Conservation (phyloP, 179 eudicot species). For the Sideroxylon spinosum region DNA sequence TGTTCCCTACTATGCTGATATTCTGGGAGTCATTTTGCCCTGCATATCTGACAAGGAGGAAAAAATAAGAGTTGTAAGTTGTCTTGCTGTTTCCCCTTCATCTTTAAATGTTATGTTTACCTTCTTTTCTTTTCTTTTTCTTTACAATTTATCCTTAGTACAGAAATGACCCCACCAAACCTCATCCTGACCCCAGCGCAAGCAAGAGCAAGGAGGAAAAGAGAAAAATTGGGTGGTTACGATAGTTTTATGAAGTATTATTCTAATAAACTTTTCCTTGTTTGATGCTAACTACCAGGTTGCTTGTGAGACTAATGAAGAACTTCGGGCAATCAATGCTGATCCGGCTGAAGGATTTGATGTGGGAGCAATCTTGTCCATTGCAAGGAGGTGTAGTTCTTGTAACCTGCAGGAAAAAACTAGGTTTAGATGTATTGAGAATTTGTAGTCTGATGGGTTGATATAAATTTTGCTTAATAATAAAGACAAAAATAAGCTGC, state of each 20-base stretch:
- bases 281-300: conserved; percentile 49
- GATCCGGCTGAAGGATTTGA: conserved; percentile 91
- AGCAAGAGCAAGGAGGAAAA: not conserved
- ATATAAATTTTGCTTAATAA: not conserved
- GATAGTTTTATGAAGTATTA: not conserved
- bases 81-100: conserved; percentile 26
- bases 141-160: conserved; percentile 14
- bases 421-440: conserved; percentile 1
- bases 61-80: conserved; percentile 89
- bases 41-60: conserved; percentile 98
- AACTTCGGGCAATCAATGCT: conserved; percentile 70
- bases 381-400: conserved; percentile 72
- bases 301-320: conserved; percentile 96
- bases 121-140: not conserved
- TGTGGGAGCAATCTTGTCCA: conserved; percentile 78
- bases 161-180: too few species aligned
- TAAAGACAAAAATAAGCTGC: not conserved
- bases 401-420: not conserved
- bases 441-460: conserved; percentile 2
- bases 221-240: not conserved
- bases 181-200: not conserved
- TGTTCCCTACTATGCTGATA: conserved; percentile 94
- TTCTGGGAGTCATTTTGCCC: conserved; percentile 90
- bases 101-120: not conserved
- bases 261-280: conserved; percentile 14